Evolutionary conservation across 768 basidiomycete species (phyloP), one percentile per base, ranked within the genome.

Genomic region (Suillus hirtellus): DNA sequence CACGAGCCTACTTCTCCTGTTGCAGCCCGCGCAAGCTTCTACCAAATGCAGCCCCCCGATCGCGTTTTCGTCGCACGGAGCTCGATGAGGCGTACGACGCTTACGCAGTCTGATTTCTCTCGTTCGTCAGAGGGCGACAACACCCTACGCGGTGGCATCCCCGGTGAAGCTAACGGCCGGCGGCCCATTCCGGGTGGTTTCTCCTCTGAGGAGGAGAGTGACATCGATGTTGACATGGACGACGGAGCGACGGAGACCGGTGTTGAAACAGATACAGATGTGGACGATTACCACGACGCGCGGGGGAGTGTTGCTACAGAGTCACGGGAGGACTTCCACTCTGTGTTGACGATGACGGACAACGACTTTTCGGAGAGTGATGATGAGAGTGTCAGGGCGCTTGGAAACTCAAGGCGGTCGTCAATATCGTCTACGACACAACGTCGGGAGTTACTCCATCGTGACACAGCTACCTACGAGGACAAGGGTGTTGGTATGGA

Each of bases 371-470:
- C 84, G 2, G 83, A 80, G 60, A 81, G 82, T 47, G 81, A 84
- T 63, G 84, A 81, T n/a, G 89, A 89, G 75, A 94, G 92, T 63
- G 85, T 94, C 78, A 91, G 85, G 72, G 88, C 84, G 0, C 89
- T 88, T 6, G 76, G 78, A 49, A 68, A 86, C 61, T 73, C 76
- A 67, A 72, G 75, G 60, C 70, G 75, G 47, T 68, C 68, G 2
- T 75, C 72, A 0, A 62, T 64, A 56, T 66, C n/a, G 4, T 75
- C 74, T 40, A 65, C 70, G 14, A 66, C 65, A 12, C 66, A 75
- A 31, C 65, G 11, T 35, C 47, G 27, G 59, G 56, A 38, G 10
- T 50, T 65, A 34, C 44, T 59, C 17, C 60, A 59, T 49, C 61
- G 27, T 46, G 65, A 62, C 58, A 73, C 76, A 4, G 72, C 76